Evolutionary conservation across 208 protist species (phyloP).

Genomic region (Crithidia brevicula): DNA sequence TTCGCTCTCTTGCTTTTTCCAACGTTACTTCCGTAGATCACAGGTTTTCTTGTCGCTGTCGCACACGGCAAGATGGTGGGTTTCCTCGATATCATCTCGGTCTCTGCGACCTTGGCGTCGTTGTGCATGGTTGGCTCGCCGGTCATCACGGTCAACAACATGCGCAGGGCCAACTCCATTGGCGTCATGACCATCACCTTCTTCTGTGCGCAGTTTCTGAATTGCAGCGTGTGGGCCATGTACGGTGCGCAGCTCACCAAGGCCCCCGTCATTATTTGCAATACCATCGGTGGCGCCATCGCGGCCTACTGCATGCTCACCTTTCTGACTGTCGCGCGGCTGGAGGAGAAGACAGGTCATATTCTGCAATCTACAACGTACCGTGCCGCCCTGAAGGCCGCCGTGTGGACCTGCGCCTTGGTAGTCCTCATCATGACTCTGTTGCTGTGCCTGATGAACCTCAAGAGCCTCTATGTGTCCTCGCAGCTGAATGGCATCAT

Average conservation of each 20-base stretch:
- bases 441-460: slow-evolving; percentile 41
- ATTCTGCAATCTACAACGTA: slow-evolving; percentile 49
- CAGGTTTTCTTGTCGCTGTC: not conserved
- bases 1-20: not conserved
- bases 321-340: slow-evolving; percentile 51
- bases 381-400: slow-evolving; percentile 20
- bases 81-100: slow-evolving; percentile 43
- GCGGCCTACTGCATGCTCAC: slow-evolving; percentile 63
- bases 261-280: slow-evolving; percentile 55
- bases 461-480: slow-evolving; percentile 14
- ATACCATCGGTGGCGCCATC: slow-evolving; percentile 46
- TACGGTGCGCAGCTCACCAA: slow-evolving; percentile 47
- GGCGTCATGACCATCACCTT: slow-evolving; percentile 65
- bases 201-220: slow-evolving; percentile 69
- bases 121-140: slow-evolving; percentile 62
- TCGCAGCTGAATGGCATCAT: slow-evolving; percentile 50
- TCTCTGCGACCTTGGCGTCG: slow-evolving; percentile 46
- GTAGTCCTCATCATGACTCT: slow-evolving; percentile 34
- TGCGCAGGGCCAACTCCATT: slow-evolving; percentile 40
- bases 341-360: slow-evolving; percentile 52
- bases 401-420: slow-evolving; percentile 20
- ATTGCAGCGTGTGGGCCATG: slow-evolving; percentile 68
- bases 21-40: not conserved
- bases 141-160: slow-evolving; percentile 52
- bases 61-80: slow-evolving; percentile 19